phyloP scores from a whole-genome alignment of 176 grass and related monocot genomes.

The Cenchrus fungigraminus region DNA sequence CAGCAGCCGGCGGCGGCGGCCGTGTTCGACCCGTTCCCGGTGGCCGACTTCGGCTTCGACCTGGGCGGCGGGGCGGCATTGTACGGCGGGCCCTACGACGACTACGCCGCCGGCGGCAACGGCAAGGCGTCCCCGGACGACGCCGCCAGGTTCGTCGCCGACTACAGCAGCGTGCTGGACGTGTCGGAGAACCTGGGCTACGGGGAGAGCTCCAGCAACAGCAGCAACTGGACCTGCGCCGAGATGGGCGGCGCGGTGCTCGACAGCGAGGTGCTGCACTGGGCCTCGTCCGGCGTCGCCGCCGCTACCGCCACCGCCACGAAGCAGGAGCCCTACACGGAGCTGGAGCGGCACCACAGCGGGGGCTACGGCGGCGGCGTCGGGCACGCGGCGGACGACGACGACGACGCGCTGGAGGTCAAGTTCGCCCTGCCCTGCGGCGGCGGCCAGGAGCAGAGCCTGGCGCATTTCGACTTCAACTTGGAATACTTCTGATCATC shows the following conservation, averaged over 20 bases:
- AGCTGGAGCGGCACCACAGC: slow-evolving; percentile 38
- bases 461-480: slow-evolving; percentile 62
- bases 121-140: background rate
- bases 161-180: slow-evolving; percentile 74
- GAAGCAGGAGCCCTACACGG: slow-evolving; percentile 43
- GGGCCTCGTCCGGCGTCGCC: slow-evolving; percentile 39
- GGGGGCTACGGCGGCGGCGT: background rate
- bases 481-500: slow-evolving; percentile 68
- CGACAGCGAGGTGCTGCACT: slow-evolving; percentile 61
- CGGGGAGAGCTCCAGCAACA: slow-evolving; percentile 79
- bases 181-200: slow-evolving; percentile 73
- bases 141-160: slow-evolving; percentile 37
- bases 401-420: slow-evolving; percentile 54
- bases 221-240: slow-evolving; percentile 72
- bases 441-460: slow-evolving; percentile 53
- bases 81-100: slow-evolving; percentile 22
- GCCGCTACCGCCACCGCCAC: background rate
- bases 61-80: slow-evolving; percentile 12
- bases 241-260: slow-evolving; percentile 49
- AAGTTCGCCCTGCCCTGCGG: slow-evolving; percentile 58
- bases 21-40: slow-evolving; percentile 78
- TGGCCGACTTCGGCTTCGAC: slow-evolving; percentile 56
- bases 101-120: background rate
- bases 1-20: background rate
- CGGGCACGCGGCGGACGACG: slow-evolving; percentile 17